These are phyloP conservation scores for Nannizziopsis barbatae DNA, from an alignment of 2,329 filamentous ascomycete genomes.

Conservation along the genomic window DNA sequence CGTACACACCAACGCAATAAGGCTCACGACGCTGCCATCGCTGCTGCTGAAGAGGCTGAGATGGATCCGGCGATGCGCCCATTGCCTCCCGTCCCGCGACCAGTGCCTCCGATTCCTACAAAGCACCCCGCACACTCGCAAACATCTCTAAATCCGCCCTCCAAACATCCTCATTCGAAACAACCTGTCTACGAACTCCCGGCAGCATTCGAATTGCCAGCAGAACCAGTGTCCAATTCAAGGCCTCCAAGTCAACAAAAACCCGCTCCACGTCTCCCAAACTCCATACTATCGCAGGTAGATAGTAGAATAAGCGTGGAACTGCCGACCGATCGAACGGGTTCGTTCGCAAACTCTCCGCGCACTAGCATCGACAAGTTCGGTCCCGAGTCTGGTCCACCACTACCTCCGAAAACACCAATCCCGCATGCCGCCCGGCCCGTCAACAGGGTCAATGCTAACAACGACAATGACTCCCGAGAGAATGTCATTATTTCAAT, in stretches of 20 bases:
- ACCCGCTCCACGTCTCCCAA: conserved; percentile 20
- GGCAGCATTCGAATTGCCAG: conserved; percentile 48
- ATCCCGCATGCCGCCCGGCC: conserved; percentile 36
- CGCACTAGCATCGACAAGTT: conserved; percentile 28
- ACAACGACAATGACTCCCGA: conserved; percentile 17
- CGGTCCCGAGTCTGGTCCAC: conserved; percentile 44
- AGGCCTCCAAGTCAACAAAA: conserved; percentile 18
- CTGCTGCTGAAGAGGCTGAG: conserved; percentile 18
- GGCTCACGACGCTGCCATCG: conserved; percentile 31
- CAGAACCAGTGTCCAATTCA: conserved; percentile 38
- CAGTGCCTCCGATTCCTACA: conserved; percentile 21
- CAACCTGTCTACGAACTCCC: conserved; percentile 27
- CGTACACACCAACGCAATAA: conserved; percentile 61
- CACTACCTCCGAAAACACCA: conserved; percentile 66
- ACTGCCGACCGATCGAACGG: conserved; percentile 18
- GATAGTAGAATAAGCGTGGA: conserved; percentile 31
- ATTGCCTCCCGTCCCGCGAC: conserved; percentile 17
- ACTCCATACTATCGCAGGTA: conserved; percentile 21
- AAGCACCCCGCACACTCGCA: conserved; percentile 24
- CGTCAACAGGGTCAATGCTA: conserved; percentile 17
- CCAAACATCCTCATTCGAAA: conserved; percentile 26
- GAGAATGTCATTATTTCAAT: conserved; percentile 17
- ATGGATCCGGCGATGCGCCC: conserved; percentile 9
- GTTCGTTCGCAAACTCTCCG: conserved; percentile 24
- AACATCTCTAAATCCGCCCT: conserved; percentile 21